These are phyloP conservation scores for Pythium utonaiense DNA, from an alignment of 352 stramenopile species.

Conservation along the genomic window DNA sequence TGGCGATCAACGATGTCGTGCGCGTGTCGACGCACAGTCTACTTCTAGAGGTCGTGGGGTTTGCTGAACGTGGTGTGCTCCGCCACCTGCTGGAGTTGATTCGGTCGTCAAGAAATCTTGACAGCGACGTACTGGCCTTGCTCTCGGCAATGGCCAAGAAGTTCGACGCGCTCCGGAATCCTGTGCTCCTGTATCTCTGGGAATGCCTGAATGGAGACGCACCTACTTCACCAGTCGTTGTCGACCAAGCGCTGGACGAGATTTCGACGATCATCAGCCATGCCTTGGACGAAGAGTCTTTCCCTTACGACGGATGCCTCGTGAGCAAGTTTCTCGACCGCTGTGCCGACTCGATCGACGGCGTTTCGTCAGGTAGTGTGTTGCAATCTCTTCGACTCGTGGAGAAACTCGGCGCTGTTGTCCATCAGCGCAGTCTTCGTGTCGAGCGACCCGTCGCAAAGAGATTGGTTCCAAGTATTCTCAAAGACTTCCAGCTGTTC, in stretches of 20 bases:
- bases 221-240: not conserved
- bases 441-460: not conserved
- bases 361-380: not conserved
- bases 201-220: constrained; percentile 6
- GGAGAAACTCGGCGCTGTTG: constrained; percentile 8
- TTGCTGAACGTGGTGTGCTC: constrained; percentile 29
- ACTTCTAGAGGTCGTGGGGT: constrained; percentile 51
- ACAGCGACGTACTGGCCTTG: constrained; percentile 5
- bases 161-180: constrained; percentile 20
- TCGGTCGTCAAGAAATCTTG: not conserved
- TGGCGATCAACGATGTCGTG: constrained; percentile 35
- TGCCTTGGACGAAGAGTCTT: not conserved
- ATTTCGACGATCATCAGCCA: constrained; percentile 22
- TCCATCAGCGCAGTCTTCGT: not conserved
- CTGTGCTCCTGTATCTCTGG: constrained; percentile 47
- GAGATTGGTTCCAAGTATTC: not conserved
- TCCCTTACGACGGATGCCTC: not conserved
- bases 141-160: constrained; percentile 9
- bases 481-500: constrained; percentile 7
- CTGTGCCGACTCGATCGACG: not conserved
- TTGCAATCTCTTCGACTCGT: constrained; percentile 17
- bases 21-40: constrained; percentile 39
- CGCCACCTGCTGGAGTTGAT: constrained; percentile 31
- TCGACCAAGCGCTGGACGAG: constrained; percentile 9
- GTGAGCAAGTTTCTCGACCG: constrained; percentile 19